Evolutionary conservation across 176 grass and related monocot genomes (phyloP), one percentile per base, ranked within the genome.

Genomic region (Urochloa ruziziensis): DNA sequence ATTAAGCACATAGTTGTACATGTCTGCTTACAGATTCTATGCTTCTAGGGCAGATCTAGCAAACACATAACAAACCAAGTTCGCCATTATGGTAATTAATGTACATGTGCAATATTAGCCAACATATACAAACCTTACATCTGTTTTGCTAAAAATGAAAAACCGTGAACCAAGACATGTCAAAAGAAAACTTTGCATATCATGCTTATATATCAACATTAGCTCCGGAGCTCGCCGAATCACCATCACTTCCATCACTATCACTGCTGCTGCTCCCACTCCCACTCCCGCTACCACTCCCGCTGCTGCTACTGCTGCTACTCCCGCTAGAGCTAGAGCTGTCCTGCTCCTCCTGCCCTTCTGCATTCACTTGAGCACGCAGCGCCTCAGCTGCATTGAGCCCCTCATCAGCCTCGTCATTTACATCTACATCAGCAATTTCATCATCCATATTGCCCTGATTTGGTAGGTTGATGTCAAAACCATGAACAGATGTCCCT

Each of bases 381-480:
- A 94, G 72, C 3, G 89, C 93, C 79, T 95, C 87, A 3, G 96
- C 93, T 36, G 96, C 93, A 83, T 91, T 99, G 32, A 81, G 85
- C 53, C 96, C 93, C 23, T 93, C 91, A 9, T 96, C 88, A 52
- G 75, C 88, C 70, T 93, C 83, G 10, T 95, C 91, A 51, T 89
- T 88, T 66, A 93, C 93, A 87, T 95, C 93, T 30, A 95, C 93
- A 87, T 95, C 87, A 27, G 90, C 93, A 52, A 99, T 91, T 61
- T 99, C 96, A 87, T 99, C 91, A 49, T 99, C 87, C 9, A 86
- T 81, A 67, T 94, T 84, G 2, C 78, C 52, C 60, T 96, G 89
- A 72, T 84, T 95, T 80, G 89, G 78, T 16, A 90, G 23, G 61
- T 99, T 96, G 51, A 96, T 96, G 51, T 94, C 93, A 58, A 96